Base-by-base conservation (phyloP, 768 basidiomycete genomes). In the Suillus brevipes region DNA sequence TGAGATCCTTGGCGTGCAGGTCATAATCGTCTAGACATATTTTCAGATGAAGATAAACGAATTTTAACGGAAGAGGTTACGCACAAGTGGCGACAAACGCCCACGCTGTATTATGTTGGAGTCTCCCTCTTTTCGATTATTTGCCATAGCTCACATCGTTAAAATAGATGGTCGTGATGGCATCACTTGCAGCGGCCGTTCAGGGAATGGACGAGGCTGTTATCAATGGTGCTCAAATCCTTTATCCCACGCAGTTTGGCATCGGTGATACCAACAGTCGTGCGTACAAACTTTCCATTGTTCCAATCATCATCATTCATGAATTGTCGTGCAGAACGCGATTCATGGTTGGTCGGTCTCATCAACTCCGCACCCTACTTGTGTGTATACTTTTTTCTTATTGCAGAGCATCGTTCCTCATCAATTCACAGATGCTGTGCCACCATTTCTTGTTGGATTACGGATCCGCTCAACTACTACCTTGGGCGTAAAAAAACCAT, bases 121-220 rank as follows among this genome's bases (percentile, higher is more conserved):
- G 40, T 42, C 18, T 4, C 7, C 16, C 16, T 6, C 55, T 3
- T 43, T 1, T 31, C 38, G 12, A 16, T 16, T 28, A 53, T 36
- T 1, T 34, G 37, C 37, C 31, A 38, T 42, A 13, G 1, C 58
- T 65, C 85, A 84, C 60, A 25, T 79, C 62, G 75, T 73, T 14
- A 56, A 71, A 83, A 14, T 81, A 80, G 72, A 75, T 85, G 45
- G 84, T 85, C 28, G 68, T 85, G 53, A 74, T 87, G 56, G 87
- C 90, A 67, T 90, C 89, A 18, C 75, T 94, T 57, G 90, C 89
- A 2, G 92, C 92, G 4, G 90, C 89, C 58, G 90, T 92, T 28
- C 91, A 94, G 81, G 90, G 81, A 47, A 70, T 74, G 69, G 71
- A 72, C 62, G 78, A 83, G 71, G 76, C 79, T 10, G 82, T 81